Percentiles rank a stretch among this genome's conserved stretches.
These are phyloP conservation scores for Podaxis sp. DNA, from an alignment of 768 basidiomycete species.

Conservation along the genomic window DNA sequence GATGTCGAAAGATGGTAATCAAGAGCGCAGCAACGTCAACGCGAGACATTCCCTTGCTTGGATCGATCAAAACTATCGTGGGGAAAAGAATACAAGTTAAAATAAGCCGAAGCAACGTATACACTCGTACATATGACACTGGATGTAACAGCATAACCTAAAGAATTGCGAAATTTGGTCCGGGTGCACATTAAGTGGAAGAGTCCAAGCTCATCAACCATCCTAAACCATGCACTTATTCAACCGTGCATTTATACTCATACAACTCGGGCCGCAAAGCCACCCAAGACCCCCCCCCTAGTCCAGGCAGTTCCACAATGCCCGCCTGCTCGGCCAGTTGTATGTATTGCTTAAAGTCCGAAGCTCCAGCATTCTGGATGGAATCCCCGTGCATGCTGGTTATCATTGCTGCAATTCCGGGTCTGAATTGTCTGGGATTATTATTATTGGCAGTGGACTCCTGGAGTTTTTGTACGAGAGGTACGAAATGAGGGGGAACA, in stretches of 20 bases:
- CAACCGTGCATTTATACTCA: neutral
- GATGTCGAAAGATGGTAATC: neutral
- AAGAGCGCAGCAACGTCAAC: neutral
- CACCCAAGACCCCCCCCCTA: constrained; percentile 34
- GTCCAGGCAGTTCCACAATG: constrained; percentile 36
- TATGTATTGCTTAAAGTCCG: constrained; percentile 35
- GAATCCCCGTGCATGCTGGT: constrained; percentile 8
- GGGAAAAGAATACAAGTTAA: neutral
- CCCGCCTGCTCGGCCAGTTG: constrained; percentile 31
- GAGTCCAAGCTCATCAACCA: too few species aligned
- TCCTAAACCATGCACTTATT: too few species aligned
- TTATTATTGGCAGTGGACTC: constrained; percentile 27
- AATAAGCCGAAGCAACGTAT: neutral
- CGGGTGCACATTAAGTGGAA: too few species aligned
- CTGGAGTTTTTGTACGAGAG: constrained; percentile 31
- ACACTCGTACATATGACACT: neutral
- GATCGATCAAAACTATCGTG: neutral
- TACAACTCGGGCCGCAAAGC: constrained; percentile 27
- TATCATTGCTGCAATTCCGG: constrained; percentile 33
- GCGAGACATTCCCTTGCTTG: neutral
- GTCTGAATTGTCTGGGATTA: constrained; percentile 26
- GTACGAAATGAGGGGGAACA: constrained; percentile 23
- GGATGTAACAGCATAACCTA: neutral
- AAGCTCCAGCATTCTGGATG: constrained; percentile 24
- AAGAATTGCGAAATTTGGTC: neutral